phyloP scores from a whole-genome alignment of 31 red algal species.

The Bonnemaisonia californica region DNA sequence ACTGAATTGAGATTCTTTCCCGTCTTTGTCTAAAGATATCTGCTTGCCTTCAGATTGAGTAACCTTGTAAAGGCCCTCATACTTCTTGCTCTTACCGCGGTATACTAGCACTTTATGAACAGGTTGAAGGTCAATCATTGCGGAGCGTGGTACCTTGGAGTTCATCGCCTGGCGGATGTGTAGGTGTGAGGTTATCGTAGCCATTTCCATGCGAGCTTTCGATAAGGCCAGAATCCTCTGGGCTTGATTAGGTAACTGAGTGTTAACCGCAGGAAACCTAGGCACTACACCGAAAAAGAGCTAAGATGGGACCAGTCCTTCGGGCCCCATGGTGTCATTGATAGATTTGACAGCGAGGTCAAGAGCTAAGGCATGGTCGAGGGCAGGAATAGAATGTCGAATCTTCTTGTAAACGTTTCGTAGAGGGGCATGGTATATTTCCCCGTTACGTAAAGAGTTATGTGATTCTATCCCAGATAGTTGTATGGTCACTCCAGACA shows the following conservation, averaged over 20 bases:
- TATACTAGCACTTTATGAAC: constrained; percentile 5
- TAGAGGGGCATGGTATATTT: constrained; percentile 19
- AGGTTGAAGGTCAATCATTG: background rate
- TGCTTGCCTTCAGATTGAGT: no score
- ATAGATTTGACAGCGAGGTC: constrained; percentile 14
- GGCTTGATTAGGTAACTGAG: background rate
- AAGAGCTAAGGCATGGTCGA: background rate
- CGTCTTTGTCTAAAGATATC: no score
- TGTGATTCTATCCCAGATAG: constrained; percentile 6
- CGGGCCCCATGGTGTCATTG: no score
- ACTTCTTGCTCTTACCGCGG: background rate
- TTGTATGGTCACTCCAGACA: background rate
- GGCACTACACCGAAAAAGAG: constrained; percentile 23
- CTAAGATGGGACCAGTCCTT: constrained; percentile 13
- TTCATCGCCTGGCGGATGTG: background rate
- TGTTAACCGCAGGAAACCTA: background rate
- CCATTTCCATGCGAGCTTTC: background rate
- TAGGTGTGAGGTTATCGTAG: background rate
- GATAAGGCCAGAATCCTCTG: background rate
- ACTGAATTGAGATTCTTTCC: no score
- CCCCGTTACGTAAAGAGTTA: constrained; percentile 7
- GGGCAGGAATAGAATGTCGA: background rate
- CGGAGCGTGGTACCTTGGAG: background rate
- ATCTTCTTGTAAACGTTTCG: constrained; percentile 6
- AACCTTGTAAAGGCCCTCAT: no score